These are phyloP conservation scores for Coemansia sp. DNA, from an alignment of 192 early-diverging fungal species.

Conservation along the genomic window DNA sequence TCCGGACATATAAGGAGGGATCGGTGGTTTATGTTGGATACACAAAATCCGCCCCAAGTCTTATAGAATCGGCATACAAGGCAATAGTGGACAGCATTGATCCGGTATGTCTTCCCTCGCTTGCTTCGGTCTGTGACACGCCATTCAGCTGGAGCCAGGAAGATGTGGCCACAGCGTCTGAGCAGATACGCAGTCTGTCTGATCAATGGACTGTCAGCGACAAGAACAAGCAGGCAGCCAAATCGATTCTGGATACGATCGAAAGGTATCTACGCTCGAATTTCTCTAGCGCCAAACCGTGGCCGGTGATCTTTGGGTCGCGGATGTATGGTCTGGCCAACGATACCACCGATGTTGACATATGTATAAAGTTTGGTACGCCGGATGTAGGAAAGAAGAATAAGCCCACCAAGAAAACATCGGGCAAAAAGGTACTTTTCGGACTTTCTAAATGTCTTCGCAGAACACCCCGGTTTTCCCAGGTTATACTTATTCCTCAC, in stretches of 20 bases:
- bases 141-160: neutral
- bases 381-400: neutral
- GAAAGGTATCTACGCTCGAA: neutral
- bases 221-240: neutral
- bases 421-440: neutral
- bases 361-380: neutral
- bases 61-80: neutral
- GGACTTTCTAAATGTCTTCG: neutral
- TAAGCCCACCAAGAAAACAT: neutral
- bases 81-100: neutral
- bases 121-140: neutral
- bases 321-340: constrained; percentile 22
- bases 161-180: neutral
- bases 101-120: neutral
- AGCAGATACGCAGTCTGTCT: neutral
- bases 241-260: neutral
- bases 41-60: neutral
- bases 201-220: neutral
- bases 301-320: constrained; percentile 20
- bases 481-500: constrained; percentile 13
- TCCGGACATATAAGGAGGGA: neutral
- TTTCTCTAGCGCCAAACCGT: neutral
- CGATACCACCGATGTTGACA: constrained; percentile 29
- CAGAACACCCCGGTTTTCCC: neutral
- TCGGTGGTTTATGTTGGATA: neutral